These are phyloP conservation scores for Galerina sulciceps DNA, from an alignment of 768 basidiomycete genomes.

Conservation along the genomic window DNA sequence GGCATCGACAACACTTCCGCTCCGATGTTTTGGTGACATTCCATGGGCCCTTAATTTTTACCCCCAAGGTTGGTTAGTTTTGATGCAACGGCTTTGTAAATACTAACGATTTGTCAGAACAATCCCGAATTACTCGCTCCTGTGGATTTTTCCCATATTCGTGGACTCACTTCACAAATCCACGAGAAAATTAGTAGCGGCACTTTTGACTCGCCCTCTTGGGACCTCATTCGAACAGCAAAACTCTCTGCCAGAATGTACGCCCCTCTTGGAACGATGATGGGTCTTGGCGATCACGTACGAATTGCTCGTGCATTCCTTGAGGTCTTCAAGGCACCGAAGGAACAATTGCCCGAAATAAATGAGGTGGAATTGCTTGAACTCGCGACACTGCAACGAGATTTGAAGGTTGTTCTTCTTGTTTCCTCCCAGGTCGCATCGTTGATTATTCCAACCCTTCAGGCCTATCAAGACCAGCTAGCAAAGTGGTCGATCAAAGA, in stretches of 20 bases:
- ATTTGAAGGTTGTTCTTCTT: conserved; percentile 57
- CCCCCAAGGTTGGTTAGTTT: conserved; percentile 51
- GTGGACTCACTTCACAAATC: conserved; percentile 61
- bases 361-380: conserved; percentile 27
- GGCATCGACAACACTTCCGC: conserved; percentile 86
- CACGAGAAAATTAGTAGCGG: conserved; percentile 74
- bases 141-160: conserved; percentile 63
- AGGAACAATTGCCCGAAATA: conserved; percentile 23
- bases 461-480: conserved; percentile 80
- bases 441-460: neutral
- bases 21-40: conserved; percentile 88
- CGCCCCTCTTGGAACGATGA: conserved; percentile 83
- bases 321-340: conserved; percentile 67
- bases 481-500: conserved; percentile 76
- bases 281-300: conserved; percentile 86
- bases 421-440: neutral
- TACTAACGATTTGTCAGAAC: conserved; percentile 41
- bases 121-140: conserved; percentile 76
- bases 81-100: neutral
- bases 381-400: conserved; percentile 42
- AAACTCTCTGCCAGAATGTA: conserved; percentile 84
- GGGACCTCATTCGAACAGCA: conserved; percentile 75
- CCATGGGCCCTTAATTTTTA: conserved; percentile 69
- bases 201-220: conserved; percentile 84
- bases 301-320: conserved; percentile 76